phyloP scores from a whole-genome alignment of 148 eudicot genomes.

The Fagopyrum tataricum region DNA sequence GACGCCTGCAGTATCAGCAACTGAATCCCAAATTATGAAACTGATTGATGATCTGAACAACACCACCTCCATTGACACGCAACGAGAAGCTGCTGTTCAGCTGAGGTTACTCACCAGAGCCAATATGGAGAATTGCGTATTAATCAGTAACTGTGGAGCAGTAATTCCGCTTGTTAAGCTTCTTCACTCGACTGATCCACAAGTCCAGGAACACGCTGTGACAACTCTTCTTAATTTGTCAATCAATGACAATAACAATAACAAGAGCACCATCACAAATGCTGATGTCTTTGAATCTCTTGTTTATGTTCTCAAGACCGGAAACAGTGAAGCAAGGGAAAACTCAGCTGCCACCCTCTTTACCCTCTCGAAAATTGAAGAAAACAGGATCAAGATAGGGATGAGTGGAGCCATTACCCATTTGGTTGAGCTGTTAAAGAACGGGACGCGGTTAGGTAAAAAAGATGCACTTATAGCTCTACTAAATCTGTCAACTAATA shows the following conservation, averaged over 20 bases:
- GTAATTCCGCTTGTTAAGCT: slow-evolving; percentile 8
- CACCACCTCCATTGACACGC: slow-evolving; percentile 13
- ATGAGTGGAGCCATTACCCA: slow-evolving; percentile 12
- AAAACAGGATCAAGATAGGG: slow-evolving; percentile 14
- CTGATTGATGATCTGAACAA: slow-evolving; percentile 11
- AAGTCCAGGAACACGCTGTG: slow-evolving; percentile 18
- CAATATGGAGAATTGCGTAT: slow-evolving; percentile 4
- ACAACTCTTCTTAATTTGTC: slow-evolving; percentile 23
- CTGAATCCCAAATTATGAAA: neutral
- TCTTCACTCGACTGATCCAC: slow-evolving; percentile 13
- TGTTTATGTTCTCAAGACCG: slow-evolving; percentile 13
- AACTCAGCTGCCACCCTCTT: slow-evolving; percentile 20
- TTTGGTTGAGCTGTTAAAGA: slow-evolving; percentile 12
- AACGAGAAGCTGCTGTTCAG: slow-evolving; percentile 15
- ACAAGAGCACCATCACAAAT: slow-evolving; percentile 8
- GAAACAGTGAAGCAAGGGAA: slow-evolving; percentile 16
- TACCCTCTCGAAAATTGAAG: slow-evolving; percentile 15
- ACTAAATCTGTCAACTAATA: slow-evolving; percentile 4
- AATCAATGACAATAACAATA: slow-evolving; percentile 16
- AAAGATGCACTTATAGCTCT: slow-evolving; percentile 17
- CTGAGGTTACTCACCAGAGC: slow-evolving; percentile 15
- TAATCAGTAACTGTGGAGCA: slow-evolving; percentile 9
- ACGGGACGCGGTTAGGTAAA: slow-evolving; percentile 19
- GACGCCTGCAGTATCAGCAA: neutral
- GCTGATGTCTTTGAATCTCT: slow-evolving; percentile 11